Evolutionary conservation across 495 filamentous ascomycete species (phyloP).

Genomic region (Aspergillus nanangensis): DNA sequence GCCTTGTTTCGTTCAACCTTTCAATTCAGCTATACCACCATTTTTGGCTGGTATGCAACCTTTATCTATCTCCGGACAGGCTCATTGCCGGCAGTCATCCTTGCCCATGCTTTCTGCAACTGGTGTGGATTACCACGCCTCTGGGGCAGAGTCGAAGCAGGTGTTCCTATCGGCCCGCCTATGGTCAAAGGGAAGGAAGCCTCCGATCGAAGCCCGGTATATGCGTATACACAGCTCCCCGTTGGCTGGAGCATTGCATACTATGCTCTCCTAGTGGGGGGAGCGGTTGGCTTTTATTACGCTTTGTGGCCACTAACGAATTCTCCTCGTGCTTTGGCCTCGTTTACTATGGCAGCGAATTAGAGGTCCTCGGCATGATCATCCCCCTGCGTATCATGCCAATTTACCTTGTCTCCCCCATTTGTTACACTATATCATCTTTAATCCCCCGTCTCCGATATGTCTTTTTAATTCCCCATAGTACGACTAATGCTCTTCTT

Average conservation of each 20-base stretch:
- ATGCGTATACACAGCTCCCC: constrained; percentile 23
- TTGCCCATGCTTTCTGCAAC: constrained; percentile 88
- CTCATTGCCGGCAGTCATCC: constrained; percentile 64
- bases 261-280: constrained; percentile 67
- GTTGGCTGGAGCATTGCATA: constrained; percentile 71
- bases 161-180: constrained; percentile 24
- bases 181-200: constrained; percentile 39
- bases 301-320: constrained; percentile 71
- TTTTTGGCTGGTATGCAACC: constrained; percentile 90
- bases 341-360: constrained; percentile 7
- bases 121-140: constrained; percentile 83
- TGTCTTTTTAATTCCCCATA: too few species aligned
- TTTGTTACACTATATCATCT: too few species aligned
- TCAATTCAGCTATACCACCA: constrained; percentile 86
- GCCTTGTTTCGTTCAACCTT: constrained; percentile 68
- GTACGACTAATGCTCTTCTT: too few species aligned
- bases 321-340: constrained; percentile 38
- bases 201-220: constrained; percentile 13
- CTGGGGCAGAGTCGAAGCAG: constrained; percentile 67
- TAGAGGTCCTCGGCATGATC: too few species aligned
- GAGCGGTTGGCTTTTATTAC: constrained; percentile 64
- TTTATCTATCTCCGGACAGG: constrained; percentile 90
- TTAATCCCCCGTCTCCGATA: too few species aligned
- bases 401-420: too few species aligned
- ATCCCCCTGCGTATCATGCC: too few species aligned